phyloP scores from a whole-genome alignment of 139 green algal genomes.

The Chlorella vulgaris region DNA sequence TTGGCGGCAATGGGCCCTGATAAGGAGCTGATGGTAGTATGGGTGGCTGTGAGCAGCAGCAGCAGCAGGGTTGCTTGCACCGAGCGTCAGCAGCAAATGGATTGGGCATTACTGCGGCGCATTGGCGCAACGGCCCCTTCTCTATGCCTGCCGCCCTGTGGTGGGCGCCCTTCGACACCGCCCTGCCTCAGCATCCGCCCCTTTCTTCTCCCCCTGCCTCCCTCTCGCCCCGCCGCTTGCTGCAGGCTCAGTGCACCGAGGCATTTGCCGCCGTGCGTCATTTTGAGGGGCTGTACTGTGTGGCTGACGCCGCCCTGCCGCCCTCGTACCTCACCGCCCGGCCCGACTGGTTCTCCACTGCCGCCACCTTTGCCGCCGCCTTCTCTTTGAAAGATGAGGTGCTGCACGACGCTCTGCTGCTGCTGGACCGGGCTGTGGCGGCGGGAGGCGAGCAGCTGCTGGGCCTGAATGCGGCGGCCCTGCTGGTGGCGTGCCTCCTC shows the following conservation, averaged over 20 bases:
- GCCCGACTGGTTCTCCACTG: conserved; percentile 28
- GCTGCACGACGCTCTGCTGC: conserved; percentile 62
- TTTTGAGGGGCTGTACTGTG: conserved; percentile 56
- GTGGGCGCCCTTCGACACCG: no score
- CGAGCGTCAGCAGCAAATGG: not conserved
- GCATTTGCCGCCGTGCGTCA: conserved; percentile 73
- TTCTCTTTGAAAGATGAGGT: conserved; percentile 58
- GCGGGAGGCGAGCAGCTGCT: conserved; percentile 31
- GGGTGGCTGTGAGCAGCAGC: no score
- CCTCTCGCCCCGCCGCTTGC: not conserved
- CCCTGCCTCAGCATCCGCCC: not conserved
- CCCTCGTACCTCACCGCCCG: conserved; percentile 20
- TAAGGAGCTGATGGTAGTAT: no score
- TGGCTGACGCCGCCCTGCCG: conserved; percentile 13
- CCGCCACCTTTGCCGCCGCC: conserved; percentile 21
- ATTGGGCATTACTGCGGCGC: no score
- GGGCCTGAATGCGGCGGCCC: conserved; percentile 18
- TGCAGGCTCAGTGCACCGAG: conserved; percentile 64
- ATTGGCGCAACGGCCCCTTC: no score
- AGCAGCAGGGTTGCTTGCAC: no score
- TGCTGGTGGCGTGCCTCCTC: conserved; percentile 41
- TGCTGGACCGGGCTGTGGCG: conserved; percentile 69
- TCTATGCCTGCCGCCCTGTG: no score
- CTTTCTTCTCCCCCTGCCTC: not conserved
- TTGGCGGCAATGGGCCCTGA: no score